A percentile compares a stretch with the other conserved stretches of the same genome.
phyloP scores from a whole-genome alignment of 352 stramenopile species.

The Phytopythium boreale region DNA sequence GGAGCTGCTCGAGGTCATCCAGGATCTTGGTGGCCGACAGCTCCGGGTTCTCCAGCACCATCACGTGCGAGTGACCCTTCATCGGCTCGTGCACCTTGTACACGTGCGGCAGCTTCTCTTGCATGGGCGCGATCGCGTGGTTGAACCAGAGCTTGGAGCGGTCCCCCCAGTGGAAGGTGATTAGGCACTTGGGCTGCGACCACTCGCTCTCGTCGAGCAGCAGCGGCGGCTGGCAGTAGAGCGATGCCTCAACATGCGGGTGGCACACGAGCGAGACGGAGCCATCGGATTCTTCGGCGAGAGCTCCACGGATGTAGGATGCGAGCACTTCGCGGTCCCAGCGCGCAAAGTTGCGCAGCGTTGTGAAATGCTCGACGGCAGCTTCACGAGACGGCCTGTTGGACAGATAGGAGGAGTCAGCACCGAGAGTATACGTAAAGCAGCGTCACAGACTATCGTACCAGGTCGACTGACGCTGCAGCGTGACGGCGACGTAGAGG shows the following conservation, averaged over 20 bases:
- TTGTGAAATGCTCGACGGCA: conserved; percentile 21
- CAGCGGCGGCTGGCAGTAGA: conserved; percentile 31
- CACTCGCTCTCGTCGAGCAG: conserved; percentile 18
- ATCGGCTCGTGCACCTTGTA: conserved; percentile 18
- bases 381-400: conserved; percentile 23
- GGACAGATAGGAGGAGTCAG: background rate
- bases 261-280: conserved; percentile 29
- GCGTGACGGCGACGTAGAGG: conserved; percentile 33
- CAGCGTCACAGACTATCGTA: conserved; percentile 6
- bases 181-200: conserved; percentile 24
- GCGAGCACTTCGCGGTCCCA: conserved; percentile 37
- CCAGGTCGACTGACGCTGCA: conserved; percentile 30
- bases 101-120: conserved; percentile 17
- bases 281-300: conserved; percentile 25
- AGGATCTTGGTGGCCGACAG: conserved; percentile 6
- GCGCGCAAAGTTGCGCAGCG: conserved; percentile 29
- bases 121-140: conserved; percentile 4
- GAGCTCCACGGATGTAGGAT: conserved; percentile 24
- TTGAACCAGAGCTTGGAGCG: conserved; percentile 29
- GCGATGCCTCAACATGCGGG: conserved; percentile 31
- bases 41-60: conserved; percentile 37
- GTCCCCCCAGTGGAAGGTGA: conserved; percentile 33
- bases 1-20: background rate
- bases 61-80: conserved; percentile 16
- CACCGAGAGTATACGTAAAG: conserved; percentile 9